These are phyloP conservation scores for Filobasidium uniguttulatum DNA, from an alignment of 1,284 basidiomycete genomes.

Conservation along the genomic window DNA sequence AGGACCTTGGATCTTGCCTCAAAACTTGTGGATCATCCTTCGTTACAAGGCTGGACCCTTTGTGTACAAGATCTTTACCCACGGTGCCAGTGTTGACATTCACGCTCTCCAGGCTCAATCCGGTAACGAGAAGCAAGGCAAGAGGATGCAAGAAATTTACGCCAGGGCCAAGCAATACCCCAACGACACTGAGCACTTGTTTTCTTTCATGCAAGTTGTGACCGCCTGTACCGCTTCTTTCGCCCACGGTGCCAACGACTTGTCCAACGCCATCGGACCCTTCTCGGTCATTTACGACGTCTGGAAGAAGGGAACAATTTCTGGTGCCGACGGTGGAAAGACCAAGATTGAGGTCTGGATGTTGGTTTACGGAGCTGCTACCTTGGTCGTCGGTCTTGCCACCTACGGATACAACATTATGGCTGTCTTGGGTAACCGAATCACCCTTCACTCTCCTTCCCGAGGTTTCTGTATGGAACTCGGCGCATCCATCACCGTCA, in stretches of 20 bases:
- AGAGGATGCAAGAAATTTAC: slow-evolving; percentile 35
- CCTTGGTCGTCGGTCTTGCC: slow-evolving; percentile 37
- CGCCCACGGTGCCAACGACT: slow-evolving; percentile 39
- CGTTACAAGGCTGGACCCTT: slow-evolving; percentile 28
- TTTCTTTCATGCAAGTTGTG: slow-evolving; percentile 42
- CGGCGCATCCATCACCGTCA: slow-evolving; percentile 39
- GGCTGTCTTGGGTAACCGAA: slow-evolving; percentile 38
- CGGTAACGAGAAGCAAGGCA: slow-evolving; percentile 22
- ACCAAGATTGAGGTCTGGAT: slow-evolving; percentile 35
- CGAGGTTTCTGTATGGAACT: slow-evolving; percentile 43
- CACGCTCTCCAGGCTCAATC: slow-evolving; percentile 32
- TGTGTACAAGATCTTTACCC: slow-evolving; percentile 19
- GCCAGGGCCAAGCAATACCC: slow-evolving; percentile 36
- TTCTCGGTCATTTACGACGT: slow-evolving; percentile 35
- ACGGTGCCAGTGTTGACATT: slow-evolving; percentile 32
- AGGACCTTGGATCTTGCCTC: slow-evolving; percentile 29
- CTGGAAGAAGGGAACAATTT: slow-evolving; percentile 37
- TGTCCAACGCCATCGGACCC: slow-evolving; percentile 34
- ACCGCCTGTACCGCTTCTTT: slow-evolving; percentile 43
- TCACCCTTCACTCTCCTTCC: slow-evolving; percentile 40
- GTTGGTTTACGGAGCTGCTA: slow-evolving; percentile 35
- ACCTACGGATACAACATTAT: slow-evolving; percentile 38
- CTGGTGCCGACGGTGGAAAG: slow-evolving; percentile 21
- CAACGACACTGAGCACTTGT: slow-evolving; percentile 41
- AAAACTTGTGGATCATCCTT: slow-evolving; percentile 37